Evolutionary conservation across 23 red algal genomes (phyloP).

Genomic region (Gracilaria gracilis): DNA sequence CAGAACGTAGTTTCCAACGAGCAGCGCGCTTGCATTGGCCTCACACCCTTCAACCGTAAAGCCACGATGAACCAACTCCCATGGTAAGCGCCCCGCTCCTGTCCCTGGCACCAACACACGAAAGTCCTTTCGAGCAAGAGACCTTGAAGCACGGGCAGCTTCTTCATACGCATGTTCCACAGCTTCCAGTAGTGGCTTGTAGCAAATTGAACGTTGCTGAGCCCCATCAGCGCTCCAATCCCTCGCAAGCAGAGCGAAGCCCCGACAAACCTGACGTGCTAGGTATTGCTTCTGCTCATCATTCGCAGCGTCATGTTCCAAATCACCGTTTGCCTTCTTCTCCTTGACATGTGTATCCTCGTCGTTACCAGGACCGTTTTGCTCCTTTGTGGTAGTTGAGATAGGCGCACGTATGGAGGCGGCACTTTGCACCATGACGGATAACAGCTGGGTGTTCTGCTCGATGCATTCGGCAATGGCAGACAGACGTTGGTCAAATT

Average conservation of each 20-base stretch:
- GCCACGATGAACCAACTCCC: constrained; percentile 81
- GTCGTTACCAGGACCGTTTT: constrained; percentile 5
- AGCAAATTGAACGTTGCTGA: constrained; percentile 39
- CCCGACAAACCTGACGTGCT: constrained; percentile 46
- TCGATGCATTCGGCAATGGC: constrained; percentile 64
- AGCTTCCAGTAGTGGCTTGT: constrained; percentile 70
- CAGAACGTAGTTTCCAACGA: constrained; percentile 76
- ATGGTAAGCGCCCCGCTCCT: constrained; percentile 76
- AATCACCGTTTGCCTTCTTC: not conserved
- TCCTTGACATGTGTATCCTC: not conserved
- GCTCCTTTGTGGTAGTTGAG: not conserved
- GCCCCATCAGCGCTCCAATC: constrained; percentile 75
- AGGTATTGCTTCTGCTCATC: constrained; percentile 40
- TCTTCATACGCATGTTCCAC: constrained; percentile 73
- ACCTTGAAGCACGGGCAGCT: constrained; percentile 34
- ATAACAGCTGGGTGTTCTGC: constrained; percentile 40
- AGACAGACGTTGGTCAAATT: constrained; percentile 67
- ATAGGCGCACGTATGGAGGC: constrained; percentile 15
- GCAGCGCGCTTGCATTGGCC: constrained; percentile 59
- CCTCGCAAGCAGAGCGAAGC: constrained; percentile 60
- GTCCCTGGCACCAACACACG: constrained; percentile 88
- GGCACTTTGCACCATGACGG: constrained; percentile 46
- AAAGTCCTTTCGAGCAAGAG: constrained; percentile 51
- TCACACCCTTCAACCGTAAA: constrained; percentile 86
- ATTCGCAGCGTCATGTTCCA: not conserved